Evolutionary conservation across 2,329 filamentous ascomycete species (phyloP), one percentile per base, ranked within the genome.

Genomic region (Epichloe gansuensis): DNA sequence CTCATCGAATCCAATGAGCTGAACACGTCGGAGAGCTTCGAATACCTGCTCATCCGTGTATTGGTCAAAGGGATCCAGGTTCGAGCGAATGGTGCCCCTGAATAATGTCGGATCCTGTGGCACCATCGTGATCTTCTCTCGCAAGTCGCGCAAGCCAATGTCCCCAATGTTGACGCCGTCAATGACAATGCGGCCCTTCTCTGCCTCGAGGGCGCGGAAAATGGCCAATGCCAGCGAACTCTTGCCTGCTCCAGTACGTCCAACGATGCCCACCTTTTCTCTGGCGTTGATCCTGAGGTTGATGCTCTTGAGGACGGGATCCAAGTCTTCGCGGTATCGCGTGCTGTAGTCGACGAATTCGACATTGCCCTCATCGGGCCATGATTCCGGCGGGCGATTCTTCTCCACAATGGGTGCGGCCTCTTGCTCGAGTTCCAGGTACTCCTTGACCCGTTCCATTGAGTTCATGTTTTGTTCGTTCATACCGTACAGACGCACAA

Each of bases 401-500:
- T 91, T 82, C 51, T 89, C 82, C 41, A 95, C 78, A 41, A 95
- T 74, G 1, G 87, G 76, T 0, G 78, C 74, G 1, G 93, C 90
- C 70, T 98, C 93, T 66, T 96, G 91, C 60, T 97, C 91, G 1
- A 98, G 87, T 44, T 97, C 89, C 38, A 97, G 78, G 64, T 97
- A 98, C 66, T 98, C 93, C 72, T 95, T 94, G 64, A 98, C 85
- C 63, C 93, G 87, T 70, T 98, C 93, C 47, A 97, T 90, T 3
- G 91, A 91, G 70, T 98, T 98, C 93, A 98, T 97, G 70, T 96
- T 97, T 69, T 98, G 93, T 70, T 98, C 93, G 62, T 97, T 96
- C 64, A 87, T 82, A 0, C 90, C 85, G 66, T 98, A 98, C 13
- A 96, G 76, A 46, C 93, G 84, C 34, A 98, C 90, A 51, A 97